Evolutionary conservation across 2,329 filamentous ascomycete genomes (phyloP).

Genomic region (Pseudogymnoascus sp.): DNA sequence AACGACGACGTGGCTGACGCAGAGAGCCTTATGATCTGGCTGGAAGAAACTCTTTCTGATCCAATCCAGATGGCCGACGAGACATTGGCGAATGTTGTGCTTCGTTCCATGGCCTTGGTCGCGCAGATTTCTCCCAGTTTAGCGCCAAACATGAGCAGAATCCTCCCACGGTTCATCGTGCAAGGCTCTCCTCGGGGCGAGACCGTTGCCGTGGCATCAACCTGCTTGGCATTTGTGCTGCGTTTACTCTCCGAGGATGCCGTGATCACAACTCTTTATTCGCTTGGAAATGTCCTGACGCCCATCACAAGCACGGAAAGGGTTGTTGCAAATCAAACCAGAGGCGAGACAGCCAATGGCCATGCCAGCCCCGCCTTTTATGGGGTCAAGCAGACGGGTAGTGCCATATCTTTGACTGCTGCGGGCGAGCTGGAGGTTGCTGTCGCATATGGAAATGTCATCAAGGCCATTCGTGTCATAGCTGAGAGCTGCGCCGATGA

Average conservation of each 20-base stretch:
- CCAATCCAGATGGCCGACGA: constrained; percentile 75
- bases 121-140: constrained; percentile 67
- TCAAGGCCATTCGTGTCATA: constrained; percentile 91
- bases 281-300: constrained; percentile 89
- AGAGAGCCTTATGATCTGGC: constrained; percentile 73
- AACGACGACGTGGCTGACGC: constrained; percentile 75
- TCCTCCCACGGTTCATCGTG: constrained; percentile 80
- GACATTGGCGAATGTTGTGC: constrained; percentile 65
- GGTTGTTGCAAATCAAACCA: constrained; percentile 21
- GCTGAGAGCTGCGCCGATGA: constrained; percentile 74
- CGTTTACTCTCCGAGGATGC: constrained; percentile 82
- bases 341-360: constrained; percentile 34
- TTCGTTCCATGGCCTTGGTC: constrained; percentile 76
- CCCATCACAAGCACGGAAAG: constrained; percentile 52
- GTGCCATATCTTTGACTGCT: constrained; percentile 70
- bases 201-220: constrained; percentile 71
- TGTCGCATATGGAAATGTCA: constrained; percentile 74
- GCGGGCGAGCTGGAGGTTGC: constrained; percentile 72
- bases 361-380: constrained; percentile 50
- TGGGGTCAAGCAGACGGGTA: constrained; percentile 54
- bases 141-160: constrained; percentile 68
- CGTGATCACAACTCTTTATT: constrained; percentile 91
- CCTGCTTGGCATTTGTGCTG: constrained; percentile 74
- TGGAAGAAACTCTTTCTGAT: constrained; percentile 76
- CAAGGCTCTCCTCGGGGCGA: constrained; percentile 65